These are phyloP conservation scores for Phellinidium pouzarii DNA, from an alignment of 1,284 basidiomycete genomes.

Conservation along the genomic window DNA sequence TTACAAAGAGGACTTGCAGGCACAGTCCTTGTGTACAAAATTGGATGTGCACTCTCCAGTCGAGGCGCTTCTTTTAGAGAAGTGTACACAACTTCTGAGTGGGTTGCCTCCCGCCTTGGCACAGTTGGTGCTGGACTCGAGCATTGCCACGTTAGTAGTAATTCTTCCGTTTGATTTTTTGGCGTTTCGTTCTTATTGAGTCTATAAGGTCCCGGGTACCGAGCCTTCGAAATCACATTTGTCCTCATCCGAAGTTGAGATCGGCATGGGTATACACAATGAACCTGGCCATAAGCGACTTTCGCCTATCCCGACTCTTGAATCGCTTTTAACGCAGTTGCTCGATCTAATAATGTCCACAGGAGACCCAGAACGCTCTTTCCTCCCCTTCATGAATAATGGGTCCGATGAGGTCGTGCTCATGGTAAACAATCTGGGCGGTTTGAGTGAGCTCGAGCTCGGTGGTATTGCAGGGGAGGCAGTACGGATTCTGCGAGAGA, in stretches of 20 bases:
- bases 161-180: constrained; percentile 1
- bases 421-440: constrained; percentile 78
- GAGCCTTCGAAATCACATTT: constrained; percentile 55
- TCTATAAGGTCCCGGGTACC: constrained; percentile 71
- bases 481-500: constrained; percentile 44
- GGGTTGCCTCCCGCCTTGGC: constrained; percentile 59
- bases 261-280: constrained; percentile 91
- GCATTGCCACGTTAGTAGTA: constrained; percentile 73
- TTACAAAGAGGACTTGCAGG: constrained; percentile 73
- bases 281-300: constrained; percentile 75
- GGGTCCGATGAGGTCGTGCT: constrained; percentile 62
- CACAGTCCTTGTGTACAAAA: constrained; percentile 88
- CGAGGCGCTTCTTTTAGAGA: constrained; percentile 67
- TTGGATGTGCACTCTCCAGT: constrained; percentile 79
- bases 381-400: constrained; percentile 68
- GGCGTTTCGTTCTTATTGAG: background rate
- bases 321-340: constrained; percentile 66
- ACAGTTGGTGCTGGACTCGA: constrained; percentile 90
- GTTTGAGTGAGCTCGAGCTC: constrained; percentile 83
- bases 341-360: constrained; percentile 70
- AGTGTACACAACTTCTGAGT: constrained; percentile 66
- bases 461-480: constrained; percentile 63
- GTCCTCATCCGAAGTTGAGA: constrained; percentile 65
- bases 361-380: constrained; percentile 77
- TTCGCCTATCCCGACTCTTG: constrained; percentile 63